phyloP scores from a whole-genome alignment of 441 rosid species.

The Dalechampia spathulata region DNA sequence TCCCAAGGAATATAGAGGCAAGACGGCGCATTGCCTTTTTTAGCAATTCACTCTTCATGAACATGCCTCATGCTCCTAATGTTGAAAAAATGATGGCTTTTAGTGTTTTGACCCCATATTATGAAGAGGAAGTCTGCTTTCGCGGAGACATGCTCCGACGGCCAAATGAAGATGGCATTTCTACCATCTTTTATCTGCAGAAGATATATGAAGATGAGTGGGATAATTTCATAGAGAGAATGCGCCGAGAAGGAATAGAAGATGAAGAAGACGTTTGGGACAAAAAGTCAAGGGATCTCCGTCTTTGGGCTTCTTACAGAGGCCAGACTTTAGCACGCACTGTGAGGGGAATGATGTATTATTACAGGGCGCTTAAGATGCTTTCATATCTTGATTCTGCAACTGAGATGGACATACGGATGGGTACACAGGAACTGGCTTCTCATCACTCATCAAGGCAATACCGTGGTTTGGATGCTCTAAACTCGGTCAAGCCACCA shows the following conservation, averaged over 20 bases:
- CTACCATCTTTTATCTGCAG: slow-evolving; percentile 74
- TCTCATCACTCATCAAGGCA: slow-evolving; percentile 42
- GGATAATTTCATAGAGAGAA: slow-evolving; percentile 83
- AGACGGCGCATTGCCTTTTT: slow-evolving; percentile 86
- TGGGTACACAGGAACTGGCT: slow-evolving; percentile 45
- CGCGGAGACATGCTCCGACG: slow-evolving; percentile 62
- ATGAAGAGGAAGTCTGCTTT: slow-evolving; percentile 78
- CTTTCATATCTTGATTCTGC: slow-evolving; percentile 89
- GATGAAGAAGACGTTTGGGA: slow-evolving; percentile 62
- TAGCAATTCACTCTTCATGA: slow-evolving; percentile 93
- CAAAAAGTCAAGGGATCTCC: slow-evolving; percentile 61
- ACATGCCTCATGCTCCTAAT: slow-evolving; percentile 91
- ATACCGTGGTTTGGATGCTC: slow-evolving; percentile 34
- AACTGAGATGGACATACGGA: slow-evolving; percentile 65
- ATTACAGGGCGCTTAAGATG: slow-evolving; percentile 77
- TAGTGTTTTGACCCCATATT: slow-evolving; percentile 86
- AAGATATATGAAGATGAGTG: slow-evolving; percentile 87
- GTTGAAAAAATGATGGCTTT: slow-evolving; percentile 99
- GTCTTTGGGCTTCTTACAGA: slow-evolving; percentile 86
- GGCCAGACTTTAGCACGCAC: slow-evolving; percentile 90
- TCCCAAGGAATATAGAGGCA: slow-evolving; percentile 80
- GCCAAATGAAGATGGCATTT: slow-evolving; percentile 88
- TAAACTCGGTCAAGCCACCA: slow-evolving; percentile 32
- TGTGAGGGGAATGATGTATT: slow-evolving; percentile 95
- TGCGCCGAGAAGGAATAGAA: slow-evolving; percentile 75